phyloP scores from a whole-genome alignment of 2,329 filamentous ascomycete species.

The Cladosporium sp. region DNA sequence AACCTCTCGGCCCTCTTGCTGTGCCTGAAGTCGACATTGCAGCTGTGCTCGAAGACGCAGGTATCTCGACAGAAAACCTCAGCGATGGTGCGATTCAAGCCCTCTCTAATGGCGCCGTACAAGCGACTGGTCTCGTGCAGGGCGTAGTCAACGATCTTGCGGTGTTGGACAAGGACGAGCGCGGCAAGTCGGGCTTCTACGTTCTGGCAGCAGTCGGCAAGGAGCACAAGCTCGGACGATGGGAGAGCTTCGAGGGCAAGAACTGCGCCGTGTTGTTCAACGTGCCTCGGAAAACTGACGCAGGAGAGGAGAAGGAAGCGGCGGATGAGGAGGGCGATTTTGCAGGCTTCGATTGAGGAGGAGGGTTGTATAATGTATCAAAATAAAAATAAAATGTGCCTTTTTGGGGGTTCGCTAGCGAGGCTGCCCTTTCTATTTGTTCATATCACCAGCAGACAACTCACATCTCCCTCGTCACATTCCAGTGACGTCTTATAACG shows the following conservation, averaged over 20 bases:
- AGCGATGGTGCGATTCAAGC: constrained; percentile 18
- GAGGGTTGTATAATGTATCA: constrained; percentile 10
- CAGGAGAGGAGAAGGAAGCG: background rate
- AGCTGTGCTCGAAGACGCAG: constrained; percentile 17
- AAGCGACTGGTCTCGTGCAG: constrained; percentile 41
- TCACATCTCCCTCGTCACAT: no score
- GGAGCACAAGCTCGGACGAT: constrained; percentile 79
- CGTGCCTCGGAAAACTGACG: constrained; percentile 46
- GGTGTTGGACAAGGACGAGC: constrained; percentile 77
- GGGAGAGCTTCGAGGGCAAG: constrained; percentile 59
- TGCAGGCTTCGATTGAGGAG: constrained; percentile 16
- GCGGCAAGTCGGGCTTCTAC: constrained; percentile 68
- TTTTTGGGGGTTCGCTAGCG: no score
- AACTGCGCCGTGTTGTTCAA: constrained; percentile 90
- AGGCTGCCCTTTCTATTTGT: no score
- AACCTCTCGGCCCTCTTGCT: constrained; percentile 57
- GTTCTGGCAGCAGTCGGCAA: constrained; percentile 82
- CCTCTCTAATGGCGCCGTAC: constrained; percentile 9
- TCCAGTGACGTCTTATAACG: no score
- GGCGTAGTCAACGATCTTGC: constrained; percentile 87
- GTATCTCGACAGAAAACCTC: constrained; percentile 16
- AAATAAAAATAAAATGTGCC: background rate
- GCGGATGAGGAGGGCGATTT: constrained; percentile 13
- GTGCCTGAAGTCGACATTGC: constrained; percentile 39
- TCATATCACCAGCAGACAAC: no score